Conservation (phyloP, 495 filamentous ascomycete species). For the Penicillium flavigenum region DNA sequence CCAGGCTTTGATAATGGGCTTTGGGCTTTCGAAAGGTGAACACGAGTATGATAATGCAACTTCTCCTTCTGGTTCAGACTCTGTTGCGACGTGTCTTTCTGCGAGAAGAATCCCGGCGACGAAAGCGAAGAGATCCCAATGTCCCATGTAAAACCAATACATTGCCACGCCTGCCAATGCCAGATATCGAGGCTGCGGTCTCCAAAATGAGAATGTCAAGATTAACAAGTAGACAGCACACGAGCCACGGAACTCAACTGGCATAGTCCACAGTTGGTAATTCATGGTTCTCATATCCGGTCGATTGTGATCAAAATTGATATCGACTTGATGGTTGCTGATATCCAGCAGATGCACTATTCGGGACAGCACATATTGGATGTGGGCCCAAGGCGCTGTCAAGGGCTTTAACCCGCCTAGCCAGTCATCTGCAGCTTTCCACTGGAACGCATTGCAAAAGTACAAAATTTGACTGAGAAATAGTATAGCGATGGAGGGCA, state of each 20-base stretch:
- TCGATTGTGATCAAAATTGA: neutral
- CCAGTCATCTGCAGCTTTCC: slow-evolving; percentile 15
- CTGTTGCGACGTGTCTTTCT: slow-evolving; percentile 30
- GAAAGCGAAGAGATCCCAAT: slow-evolving; percentile 50
- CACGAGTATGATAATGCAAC: slow-evolving; percentile 10
- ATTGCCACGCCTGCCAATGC: slow-evolving; percentile 27
- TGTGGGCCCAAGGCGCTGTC: slow-evolving; percentile 21
- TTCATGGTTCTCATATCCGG: slow-evolving; percentile 12
- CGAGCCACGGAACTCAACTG: slow-evolving; percentile 47
- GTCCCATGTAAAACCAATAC: slow-evolving; percentile 40
- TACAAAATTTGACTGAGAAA: slow-evolving; percentile 20
- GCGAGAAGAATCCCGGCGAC: slow-evolving; percentile 44
- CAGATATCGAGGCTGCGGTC: slow-evolving; percentile 31
- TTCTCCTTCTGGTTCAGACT: neutral
- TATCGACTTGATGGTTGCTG: slow-evolving; percentile 14
- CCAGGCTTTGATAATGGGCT: neutral
- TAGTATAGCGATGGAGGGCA: slow-evolving; percentile 20
- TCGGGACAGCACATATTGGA: slow-evolving; percentile 21
- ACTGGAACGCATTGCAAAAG: slow-evolving; percentile 23
- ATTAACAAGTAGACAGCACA: slow-evolving; percentile 45
- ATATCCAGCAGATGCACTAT: slow-evolving; percentile 25
- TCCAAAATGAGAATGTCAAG: slow-evolving; percentile 37
- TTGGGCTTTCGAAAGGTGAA: neutral
- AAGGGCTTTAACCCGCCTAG: slow-evolving; percentile 18
- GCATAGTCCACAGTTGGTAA: slow-evolving; percentile 52